Evolutionary conservation across 768 basidiomycete species (phyloP), one percentile per base, ranked within the genome.

Genomic region (Clathrus columnatus): DNA sequence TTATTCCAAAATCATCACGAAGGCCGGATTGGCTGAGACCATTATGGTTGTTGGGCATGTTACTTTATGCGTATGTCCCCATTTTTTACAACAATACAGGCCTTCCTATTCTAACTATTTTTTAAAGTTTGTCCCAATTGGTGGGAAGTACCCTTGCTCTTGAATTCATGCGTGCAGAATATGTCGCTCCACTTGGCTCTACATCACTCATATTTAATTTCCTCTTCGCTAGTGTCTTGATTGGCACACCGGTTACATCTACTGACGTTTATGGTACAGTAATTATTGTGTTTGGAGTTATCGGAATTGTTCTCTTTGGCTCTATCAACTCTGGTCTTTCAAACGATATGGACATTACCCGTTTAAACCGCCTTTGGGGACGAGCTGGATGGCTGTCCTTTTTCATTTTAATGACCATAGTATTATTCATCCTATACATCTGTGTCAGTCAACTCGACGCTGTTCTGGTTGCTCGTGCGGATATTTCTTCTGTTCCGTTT

Each of bases 141-240:
- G 83, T 92, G 63, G 90, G 91, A 30, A 87, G 85, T 65, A 92
- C 90, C 0, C 76, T 92, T 18, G 91, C 91, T 0, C 75, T 93
- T 29, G 84, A 87, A 67, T 92, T 90, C 66, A 86, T 93, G 78
- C 83, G 91, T 58, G 91, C 69, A 82, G 90, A 95, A 81, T 97
- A 96, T 68, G 94, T 98, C 54, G 95, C 95, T 1, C 94, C 94
- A 1, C 78, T 98, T 4, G 94, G 95, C 14, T 91, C 91, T 0
- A 87, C 91, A 10, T 89, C 91, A 11, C 81, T 98, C 59, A 83
- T 98, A 54, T 97, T 98, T 75, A 98, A 98, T 68, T 94, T 96
- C 66, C 75, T 96, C 32, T 95, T 96, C 67, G 95, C 95, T 32
- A 82, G 87, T 61, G 87, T 91, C 64, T 77, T 91, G 57, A 85